Percentiles rank a stretch among this genome's conserved stretches.
Conservation (phyloP, 2,329 filamentous ascomycete species). For the Chrysosporium keratinophilum region DNA sequence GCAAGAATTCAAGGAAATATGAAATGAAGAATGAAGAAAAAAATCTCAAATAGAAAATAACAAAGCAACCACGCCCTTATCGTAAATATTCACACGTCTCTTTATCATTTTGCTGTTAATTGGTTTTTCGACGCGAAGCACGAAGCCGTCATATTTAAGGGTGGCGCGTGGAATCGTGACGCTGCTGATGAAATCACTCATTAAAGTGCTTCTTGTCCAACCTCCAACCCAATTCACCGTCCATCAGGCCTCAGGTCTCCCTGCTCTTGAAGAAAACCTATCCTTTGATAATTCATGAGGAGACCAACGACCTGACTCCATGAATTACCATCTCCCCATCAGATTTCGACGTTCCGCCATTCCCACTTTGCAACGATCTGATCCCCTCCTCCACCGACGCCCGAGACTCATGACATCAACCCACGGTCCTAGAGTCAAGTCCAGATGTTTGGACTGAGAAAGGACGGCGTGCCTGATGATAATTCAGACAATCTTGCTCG, state of each 20-base stretch:
- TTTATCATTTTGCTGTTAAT: neutral
- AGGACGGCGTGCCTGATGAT: slow-evolving; percentile 6
- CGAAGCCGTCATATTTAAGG: neutral
- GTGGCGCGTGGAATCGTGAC: neutral
- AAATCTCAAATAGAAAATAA: neutral
- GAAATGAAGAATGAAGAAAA: neutral
- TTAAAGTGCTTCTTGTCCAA: neutral
- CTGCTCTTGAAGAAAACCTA: neutral
- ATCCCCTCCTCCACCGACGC: neutral
- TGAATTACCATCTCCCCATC: neutral
- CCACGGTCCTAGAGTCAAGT: slow-evolving; percentile 14
- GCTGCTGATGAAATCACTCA: slow-evolving; percentile 2
- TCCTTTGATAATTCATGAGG: neutral
- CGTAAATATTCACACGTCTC: neutral
- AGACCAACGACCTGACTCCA: neutral
- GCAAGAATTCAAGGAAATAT: neutral
- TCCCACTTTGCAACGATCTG: neutral
- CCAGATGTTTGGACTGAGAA: slow-evolving; percentile 20
- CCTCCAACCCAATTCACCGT: neutral
- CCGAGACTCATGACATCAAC: neutral
- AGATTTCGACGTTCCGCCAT: neutral
- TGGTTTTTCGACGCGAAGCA: neutral
- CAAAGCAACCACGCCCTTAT: neutral
- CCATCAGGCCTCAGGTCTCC: neutral
- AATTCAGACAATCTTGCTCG: slow-evolving; percentile 1